Percentiles rank a stretch among this genome's conserved stretches.
Evolutionary conservation across 192 early-diverging fungal species (phyloP).

Genomic region (Coemansia sp.): DNA sequence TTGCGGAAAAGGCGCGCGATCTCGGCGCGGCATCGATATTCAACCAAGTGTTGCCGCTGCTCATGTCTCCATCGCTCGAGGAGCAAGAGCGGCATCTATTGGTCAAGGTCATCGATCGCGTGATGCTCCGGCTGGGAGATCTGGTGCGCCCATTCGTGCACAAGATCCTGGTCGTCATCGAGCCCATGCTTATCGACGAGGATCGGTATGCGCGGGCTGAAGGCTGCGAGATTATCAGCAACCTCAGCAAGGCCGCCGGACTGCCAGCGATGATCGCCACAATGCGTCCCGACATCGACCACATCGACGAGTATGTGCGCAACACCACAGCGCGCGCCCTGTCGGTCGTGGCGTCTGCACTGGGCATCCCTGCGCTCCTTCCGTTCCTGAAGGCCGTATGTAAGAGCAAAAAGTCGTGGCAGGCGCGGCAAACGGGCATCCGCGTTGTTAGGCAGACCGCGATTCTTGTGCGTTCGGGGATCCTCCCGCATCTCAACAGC

Average conservation of each 20-base stretch:
- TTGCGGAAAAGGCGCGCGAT: slow-evolving; percentile 94
- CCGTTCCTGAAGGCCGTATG: slow-evolving; percentile 98
- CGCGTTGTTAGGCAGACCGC: slow-evolving; percentile 98
- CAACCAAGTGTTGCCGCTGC: slow-evolving; percentile 92
- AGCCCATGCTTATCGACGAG: slow-evolving; percentile 95
- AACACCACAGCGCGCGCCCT: slow-evolving; percentile 98
- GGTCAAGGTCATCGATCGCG: slow-evolving; percentile 97
- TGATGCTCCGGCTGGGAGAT: slow-evolving; percentile 94
- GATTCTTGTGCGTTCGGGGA: slow-evolving; percentile 89
- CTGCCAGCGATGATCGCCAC: slow-evolving; percentile 97
- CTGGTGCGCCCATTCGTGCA: slow-evolving; percentile 95
- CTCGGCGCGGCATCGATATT: slow-evolving; percentile 94
- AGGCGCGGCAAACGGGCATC: slow-evolving; percentile 97
- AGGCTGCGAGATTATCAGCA: slow-evolving; percentile 97
- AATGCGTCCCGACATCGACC: slow-evolving; percentile 99
- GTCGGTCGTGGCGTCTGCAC: slow-evolving; percentile 93
- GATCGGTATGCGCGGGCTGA: slow-evolving; percentile 98
- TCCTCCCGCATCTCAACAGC: slow-evolving; percentile 91
- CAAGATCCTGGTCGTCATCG: slow-evolving; percentile 98
- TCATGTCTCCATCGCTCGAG: slow-evolving; percentile 97
- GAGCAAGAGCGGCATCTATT: slow-evolving; percentile 98
- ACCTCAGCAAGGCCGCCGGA: slow-evolving; percentile 96
- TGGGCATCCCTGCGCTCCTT: slow-evolving; percentile 91
- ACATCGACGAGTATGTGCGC: slow-evolving; percentile 96
- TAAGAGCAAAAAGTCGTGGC: slow-evolving; percentile 94